Evolutionary conservation across 164 flowering plant species (phyloP).

Genomic region (Piper longum): DNA sequence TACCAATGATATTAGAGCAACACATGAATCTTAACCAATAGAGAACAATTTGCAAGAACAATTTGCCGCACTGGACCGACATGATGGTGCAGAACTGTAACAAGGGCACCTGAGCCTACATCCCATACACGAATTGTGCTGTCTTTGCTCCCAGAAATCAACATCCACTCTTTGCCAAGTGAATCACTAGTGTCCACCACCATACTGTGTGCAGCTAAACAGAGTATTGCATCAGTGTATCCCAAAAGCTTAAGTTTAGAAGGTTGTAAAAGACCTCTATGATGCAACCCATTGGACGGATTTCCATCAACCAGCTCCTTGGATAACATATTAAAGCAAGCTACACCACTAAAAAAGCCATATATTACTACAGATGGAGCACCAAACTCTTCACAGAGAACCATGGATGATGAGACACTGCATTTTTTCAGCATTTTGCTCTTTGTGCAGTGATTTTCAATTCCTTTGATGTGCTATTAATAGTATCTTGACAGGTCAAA

Average conservation of each 20-base stretch:
- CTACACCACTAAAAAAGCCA: slow-evolving; percentile 66
- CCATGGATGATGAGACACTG: slow-evolving; percentile 74
- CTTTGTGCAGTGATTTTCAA: background rate
- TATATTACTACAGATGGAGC: slow-evolving; percentile 73
- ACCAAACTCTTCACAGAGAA: slow-evolving; percentile 40
- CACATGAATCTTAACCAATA: slow-evolving; percentile 80
- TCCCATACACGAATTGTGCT: slow-evolving; percentile 88
- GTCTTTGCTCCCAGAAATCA: slow-evolving; percentile 85
- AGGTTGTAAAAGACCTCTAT: slow-evolving; percentile 15
- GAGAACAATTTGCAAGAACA: slow-evolving; percentile 72
- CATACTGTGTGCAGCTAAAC: slow-evolving; percentile 64
- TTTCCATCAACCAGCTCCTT: slow-evolving; percentile 16
- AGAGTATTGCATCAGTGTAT: slow-evolving; percentile 70
- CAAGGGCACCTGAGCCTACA: slow-evolving; percentile 45
- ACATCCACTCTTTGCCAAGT: slow-evolving; percentile 19
- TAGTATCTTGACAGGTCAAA: slow-evolving; percentile 15
- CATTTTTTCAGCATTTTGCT: slow-evolving; percentile 8
- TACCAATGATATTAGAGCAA: slow-evolving; percentile 71
- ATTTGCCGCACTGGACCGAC: slow-evolving; percentile 83
- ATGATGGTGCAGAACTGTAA: slow-evolving; percentile 82
- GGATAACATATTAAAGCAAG: slow-evolving; percentile 33
- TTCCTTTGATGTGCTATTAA: background rate
- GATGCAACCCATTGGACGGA: slow-evolving; percentile 9
- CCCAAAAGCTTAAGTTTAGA: slow-evolving; percentile 39
- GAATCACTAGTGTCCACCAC: slow-evolving; percentile 15